Percentiles rank a stretch among this genome's conserved stretches.
Conservation (phyloP, 1,284 basidiomycete genomes). For the Pseudozyma tsukubaensis region DNA sequence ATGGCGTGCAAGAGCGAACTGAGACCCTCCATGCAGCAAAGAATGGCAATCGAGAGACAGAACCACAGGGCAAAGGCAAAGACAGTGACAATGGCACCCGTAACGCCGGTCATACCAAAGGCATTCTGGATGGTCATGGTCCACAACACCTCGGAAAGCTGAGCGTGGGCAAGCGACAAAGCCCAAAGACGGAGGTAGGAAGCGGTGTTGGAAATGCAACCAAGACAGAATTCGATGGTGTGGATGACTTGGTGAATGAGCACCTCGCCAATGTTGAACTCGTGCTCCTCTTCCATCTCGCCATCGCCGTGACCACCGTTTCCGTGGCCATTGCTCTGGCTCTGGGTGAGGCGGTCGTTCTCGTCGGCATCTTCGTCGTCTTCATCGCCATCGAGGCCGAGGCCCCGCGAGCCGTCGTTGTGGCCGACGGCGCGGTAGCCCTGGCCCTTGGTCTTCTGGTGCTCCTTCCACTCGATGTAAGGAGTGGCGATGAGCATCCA, state of each 20-base stretch:
- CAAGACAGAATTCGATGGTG: slow-evolving; percentile 86
- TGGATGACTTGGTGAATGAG: slow-evolving; percentile 93
- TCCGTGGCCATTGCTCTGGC: slow-evolving; percentile 75
- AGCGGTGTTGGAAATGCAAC: slow-evolving; percentile 98
- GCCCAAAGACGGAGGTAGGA: slow-evolving; percentile 99
- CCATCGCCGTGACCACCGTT: slow-evolving; percentile 81
- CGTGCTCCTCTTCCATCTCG: slow-evolving; percentile 74
- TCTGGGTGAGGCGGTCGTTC: slow-evolving; percentile 60
- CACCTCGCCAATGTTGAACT: slow-evolving; percentile 88
- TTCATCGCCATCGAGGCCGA: slow-evolving; percentile 48
- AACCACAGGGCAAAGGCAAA: slow-evolving; percentile 86
- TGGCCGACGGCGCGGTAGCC: slow-evolving; percentile 78
- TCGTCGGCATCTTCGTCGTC: slow-evolving; percentile 71
- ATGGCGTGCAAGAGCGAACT: slow-evolving; percentile 87
- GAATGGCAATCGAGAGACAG: slow-evolving; percentile 75
- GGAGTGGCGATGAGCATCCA: slow-evolving; percentile 95
- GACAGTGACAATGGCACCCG: slow-evolving; percentile 74
- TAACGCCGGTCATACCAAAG: slow-evolving; percentile 70
- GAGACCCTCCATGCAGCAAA: slow-evolving; percentile 90
- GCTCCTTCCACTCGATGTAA: slow-evolving; percentile 92
- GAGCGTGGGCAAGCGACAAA: slow-evolving; percentile 95
- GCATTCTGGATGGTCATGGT: slow-evolving; percentile 68
- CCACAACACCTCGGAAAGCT: slow-evolving; percentile 86
- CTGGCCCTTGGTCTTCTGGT: slow-evolving; percentile 82
- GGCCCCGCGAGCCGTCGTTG: slow-evolving; percentile 47